Evolutionary conservation across 225 moss, liverwort and hornwort species (phyloP), one percentile per base, ranked within the genome.

Genomic region (Pseudoscleropodium purum): DNA sequence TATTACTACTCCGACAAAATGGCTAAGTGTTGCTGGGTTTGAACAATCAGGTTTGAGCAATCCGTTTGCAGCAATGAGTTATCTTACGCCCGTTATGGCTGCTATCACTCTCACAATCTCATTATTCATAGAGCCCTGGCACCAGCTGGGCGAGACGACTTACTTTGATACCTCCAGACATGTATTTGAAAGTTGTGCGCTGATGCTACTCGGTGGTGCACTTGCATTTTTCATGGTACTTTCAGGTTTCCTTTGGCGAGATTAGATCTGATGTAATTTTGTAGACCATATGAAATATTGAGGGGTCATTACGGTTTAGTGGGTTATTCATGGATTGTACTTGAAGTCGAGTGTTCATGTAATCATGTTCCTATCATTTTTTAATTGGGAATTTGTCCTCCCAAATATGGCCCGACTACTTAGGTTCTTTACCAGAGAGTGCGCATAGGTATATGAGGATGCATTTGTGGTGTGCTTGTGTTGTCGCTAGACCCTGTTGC

Each of bases 211-310:
- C 73, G 99, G 99, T 87, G 99, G 99, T 57, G 92, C 94, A 39
- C 91, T 99, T n/a, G 99, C 99, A 61, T 99, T 99, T 87, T 99
- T 95, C 90, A 99, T 97, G 99, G 99, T 97, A 96, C 56, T 84
- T 88, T 76, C 63, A 81, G 63, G 51, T 70, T 91, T 82, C 83
- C 82, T 88, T 83, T 74, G 75, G 74, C 75, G 84, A 74, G 60
- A 86, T 67, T 61, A 64, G 81, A 51, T 64, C 54, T 78, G 73
- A 86, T 79, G 51, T 75, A 86, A 6, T 85, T 75, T 76, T 69
- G 63, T 84, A 52, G 62, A 91, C 63, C 61, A 77, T 56, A 61
- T 54, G 57, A 59, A 78, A 43, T 76, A 63, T 85, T 39, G 54
- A 52, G 82, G 77, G 59, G 54, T 84, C 66, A 84, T 74, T 84